Percentiles rank a stretch among this genome's conserved stretches.
phyloP scores from a whole-genome alignment of 306 rosid species.

The Hippophae rhamnoides region DNA sequence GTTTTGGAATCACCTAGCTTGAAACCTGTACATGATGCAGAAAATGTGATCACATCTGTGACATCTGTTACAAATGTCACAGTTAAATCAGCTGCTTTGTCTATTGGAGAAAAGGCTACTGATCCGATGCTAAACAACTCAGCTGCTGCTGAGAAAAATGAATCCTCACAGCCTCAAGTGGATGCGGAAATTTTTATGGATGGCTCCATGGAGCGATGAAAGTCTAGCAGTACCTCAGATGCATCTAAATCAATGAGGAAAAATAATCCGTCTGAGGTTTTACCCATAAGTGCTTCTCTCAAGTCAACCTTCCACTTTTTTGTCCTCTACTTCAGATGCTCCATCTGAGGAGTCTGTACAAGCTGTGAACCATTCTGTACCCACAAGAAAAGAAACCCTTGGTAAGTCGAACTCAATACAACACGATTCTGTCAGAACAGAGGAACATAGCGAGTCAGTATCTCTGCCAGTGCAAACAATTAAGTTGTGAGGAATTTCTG shows the following conservation, averaged over 20 bases:
- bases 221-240: constrained; percentile 26
- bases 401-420: constrained; percentile 45
- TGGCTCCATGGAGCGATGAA: constrained; percentile 23
- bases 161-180: constrained; percentile 29
- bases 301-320: constrained; percentile 22
- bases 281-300: constrained; percentile 20
- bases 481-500: constrained; percentile 13
- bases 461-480: not conserved
- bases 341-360: constrained; percentile 31
- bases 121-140: constrained; percentile 30
- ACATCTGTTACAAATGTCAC: constrained; percentile 33
- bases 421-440: constrained; percentile 14
- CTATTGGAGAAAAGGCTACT: constrained; percentile 32
- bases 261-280: constrained; percentile 24
- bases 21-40: constrained; percentile 43
- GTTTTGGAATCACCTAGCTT: constrained; percentile 29
- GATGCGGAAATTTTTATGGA: constrained; percentile 25
- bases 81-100: constrained; percentile 34
- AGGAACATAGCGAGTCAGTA: constrained; percentile 23
- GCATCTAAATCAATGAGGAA: constrained; percentile 21
- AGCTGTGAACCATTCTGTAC: constrained; percentile 28
- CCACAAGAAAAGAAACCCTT: constrained; percentile 40
- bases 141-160: constrained; percentile 32
- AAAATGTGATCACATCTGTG: constrained; percentile 24
- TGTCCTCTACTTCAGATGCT: constrained; percentile 21